Conservation (phyloP, 1,284 basidiomycete genomes). For the Meira miltonrushii region DNA sequence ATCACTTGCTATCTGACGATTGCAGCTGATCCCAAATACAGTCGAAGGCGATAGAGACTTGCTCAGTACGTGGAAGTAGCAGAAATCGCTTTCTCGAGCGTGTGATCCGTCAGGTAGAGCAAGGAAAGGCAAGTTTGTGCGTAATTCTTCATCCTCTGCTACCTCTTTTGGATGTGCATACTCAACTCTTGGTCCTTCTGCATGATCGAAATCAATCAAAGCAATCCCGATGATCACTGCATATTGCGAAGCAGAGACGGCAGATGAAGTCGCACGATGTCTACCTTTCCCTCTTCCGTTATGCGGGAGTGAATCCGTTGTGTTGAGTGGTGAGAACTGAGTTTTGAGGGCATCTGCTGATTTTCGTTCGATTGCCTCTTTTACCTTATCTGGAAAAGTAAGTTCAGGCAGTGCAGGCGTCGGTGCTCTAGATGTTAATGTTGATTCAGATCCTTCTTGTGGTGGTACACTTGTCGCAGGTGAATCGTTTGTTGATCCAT, state of each 20-base stretch:
- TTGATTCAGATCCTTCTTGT: neutral
- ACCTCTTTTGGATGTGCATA: slow-evolving; percentile 40
- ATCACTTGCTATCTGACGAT: slow-evolving; percentile 83
- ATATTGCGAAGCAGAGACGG: slow-evolving; percentile 7
- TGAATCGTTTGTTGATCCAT: too few relatives aligned
- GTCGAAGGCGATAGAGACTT: slow-evolving; percentile 21
- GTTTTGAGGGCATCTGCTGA: neutral
- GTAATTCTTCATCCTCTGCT: slow-evolving; percentile 40
- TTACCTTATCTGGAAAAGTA: slow-evolving; percentile 2
- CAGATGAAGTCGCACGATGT: neutral
- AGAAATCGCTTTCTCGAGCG: slow-evolving; percentile 89
- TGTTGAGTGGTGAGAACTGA: neutral
- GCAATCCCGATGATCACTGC: slow-evolving; percentile 45
- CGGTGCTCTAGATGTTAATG: neutral
- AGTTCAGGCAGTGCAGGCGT: slow-evolving; percentile 6
- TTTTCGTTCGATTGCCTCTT: slow-evolving; percentile 1
- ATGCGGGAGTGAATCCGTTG: neutral
- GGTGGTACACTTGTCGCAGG: neutral
- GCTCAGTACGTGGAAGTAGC: slow-evolving; percentile 74
- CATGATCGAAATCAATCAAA: slow-evolving; percentile 51
- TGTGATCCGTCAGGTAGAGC: slow-evolving; percentile 96
- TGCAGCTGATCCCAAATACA: slow-evolving; percentile 57
- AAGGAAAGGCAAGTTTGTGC: slow-evolving; percentile 75
- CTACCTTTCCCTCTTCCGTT: too few relatives aligned
- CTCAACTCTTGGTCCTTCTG: slow-evolving; percentile 49